A percentile compares a stretch with the other conserved stretches of the same genome.
These are phyloP conservation scores for Fusarium sp. DNA, from an alignment of 2,329 filamentous ascomycete genomes.

Conservation along the genomic window DNA sequence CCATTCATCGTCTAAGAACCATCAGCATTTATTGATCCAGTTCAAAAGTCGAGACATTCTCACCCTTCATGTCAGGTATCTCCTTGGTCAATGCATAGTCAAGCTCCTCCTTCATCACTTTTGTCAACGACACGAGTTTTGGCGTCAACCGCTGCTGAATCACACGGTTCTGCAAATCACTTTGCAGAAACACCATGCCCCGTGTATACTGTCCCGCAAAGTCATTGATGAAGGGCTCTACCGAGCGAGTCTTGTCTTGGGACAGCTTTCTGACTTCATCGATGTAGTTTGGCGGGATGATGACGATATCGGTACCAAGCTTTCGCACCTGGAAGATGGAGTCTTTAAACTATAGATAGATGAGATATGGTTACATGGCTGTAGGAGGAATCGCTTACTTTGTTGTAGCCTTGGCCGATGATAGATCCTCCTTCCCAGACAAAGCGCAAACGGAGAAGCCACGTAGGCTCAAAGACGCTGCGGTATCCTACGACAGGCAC, in stretches of 20 bases:
- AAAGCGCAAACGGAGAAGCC: background rate
- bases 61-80: background rate
- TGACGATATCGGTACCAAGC: background rate
- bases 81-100: background rate
- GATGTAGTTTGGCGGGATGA: background rate
- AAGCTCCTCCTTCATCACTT: background rate
- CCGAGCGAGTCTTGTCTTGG: background rate
- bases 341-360: rapidly evolving
- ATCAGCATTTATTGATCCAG: rapidly evolving
- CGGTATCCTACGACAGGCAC: background rate
- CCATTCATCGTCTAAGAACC: background rate
- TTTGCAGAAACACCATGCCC: background rate
- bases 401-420: background rate
- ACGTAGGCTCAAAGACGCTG: background rate
- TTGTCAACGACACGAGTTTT: background rate
- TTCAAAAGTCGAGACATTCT: rapidly evolving
- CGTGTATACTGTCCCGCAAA: background rate
- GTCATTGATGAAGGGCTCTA: background rate
- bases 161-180: background rate
- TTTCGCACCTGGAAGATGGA: background rate
- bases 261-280: background rate
- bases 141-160: background rate
- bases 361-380: background rate
- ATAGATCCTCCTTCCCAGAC: background rate
- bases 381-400: background rate